phyloP scores from a whole-genome alignment of 495 filamentous ascomycete genomes.

The Cercophora samala region DNA sequence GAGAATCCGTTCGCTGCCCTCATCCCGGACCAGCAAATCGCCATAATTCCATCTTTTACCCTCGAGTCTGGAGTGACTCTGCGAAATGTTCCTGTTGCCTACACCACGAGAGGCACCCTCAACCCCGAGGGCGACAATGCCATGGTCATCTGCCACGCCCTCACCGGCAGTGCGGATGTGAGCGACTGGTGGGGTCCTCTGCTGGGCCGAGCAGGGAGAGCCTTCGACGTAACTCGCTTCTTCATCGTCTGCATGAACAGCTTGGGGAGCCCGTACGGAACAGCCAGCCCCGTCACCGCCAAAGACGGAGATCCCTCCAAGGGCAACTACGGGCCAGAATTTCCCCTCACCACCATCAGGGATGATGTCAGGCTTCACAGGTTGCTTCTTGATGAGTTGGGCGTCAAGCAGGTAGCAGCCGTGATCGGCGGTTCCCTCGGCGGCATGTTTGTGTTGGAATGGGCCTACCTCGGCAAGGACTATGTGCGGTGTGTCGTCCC shows the following conservation, averaged over 20 bases:
- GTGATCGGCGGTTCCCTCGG: conserved; percentile 98
- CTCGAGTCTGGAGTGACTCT: conserved; percentile 90
- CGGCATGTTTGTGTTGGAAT: conserved; percentile 95
- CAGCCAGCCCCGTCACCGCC: conserved; percentile 86
- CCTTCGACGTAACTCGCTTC: conserved; percentile 89
- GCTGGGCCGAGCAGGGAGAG: conserved; percentile 80
- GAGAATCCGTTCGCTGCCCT: conserved; percentile 89
- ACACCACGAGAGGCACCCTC: conserved; percentile 78
- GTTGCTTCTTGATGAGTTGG: conserved; percentile 82
- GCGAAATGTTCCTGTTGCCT: conserved; percentile 86
- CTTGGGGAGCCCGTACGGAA: conserved; percentile 93
- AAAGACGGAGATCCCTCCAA: conserved; percentile 73
- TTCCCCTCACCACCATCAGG: conserved; percentile 88
- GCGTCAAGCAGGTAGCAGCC: conserved; percentile 78
- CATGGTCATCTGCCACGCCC: conserved; percentile 94
- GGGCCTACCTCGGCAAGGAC: conserved; percentile 91
- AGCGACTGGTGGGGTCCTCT: conserved; percentile 98
- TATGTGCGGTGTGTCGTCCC: conserved; percentile 90
- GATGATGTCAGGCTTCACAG: conserved; percentile 97
- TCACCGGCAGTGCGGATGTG: conserved; percentile 95
- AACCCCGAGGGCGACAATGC: conserved; percentile 78
- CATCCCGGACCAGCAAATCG: conserved; percentile 82
- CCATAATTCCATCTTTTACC: conserved; percentile 81
- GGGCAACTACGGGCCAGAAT: conserved; percentile 88
- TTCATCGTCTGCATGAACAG: conserved; percentile 96